phyloP scores from a whole-genome alignment of 1,284 basidiomycete genomes.

The Apiotrichum gracile region DNA sequence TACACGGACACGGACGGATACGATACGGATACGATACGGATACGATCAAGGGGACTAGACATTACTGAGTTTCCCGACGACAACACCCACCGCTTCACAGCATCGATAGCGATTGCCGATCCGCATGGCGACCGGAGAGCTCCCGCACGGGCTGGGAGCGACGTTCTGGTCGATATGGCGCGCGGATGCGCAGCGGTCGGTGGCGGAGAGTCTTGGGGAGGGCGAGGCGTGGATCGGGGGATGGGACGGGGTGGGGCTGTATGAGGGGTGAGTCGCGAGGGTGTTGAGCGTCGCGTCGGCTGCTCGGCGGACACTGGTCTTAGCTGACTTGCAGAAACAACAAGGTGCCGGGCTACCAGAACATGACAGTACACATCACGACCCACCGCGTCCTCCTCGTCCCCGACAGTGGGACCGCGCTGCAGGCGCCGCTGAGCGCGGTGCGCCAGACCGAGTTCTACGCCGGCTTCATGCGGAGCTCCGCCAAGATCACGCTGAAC shows the following conservation, averaged over 20 bases:
- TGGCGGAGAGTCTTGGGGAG: slow-evolving; percentile 46
- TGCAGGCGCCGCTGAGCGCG: slow-evolving; percentile 57
- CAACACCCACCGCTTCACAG: too few relatives aligned
- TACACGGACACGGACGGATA: too few relatives aligned
- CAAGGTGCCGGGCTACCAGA: slow-evolving; percentile 60
- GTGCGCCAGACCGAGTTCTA: slow-evolving; percentile 82
- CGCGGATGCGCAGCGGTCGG: not conserved
- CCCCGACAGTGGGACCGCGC: slow-evolving; percentile 21
- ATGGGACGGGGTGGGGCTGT: slow-evolving; percentile 77
- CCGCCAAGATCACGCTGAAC: slow-evolving; percentile 78
- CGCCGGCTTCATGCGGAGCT: slow-evolving; percentile 84
- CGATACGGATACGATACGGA: too few relatives aligned
- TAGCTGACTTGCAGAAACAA: slow-evolving; percentile 56
- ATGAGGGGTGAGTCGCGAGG: slow-evolving; percentile 83
- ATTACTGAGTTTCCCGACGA: too few relatives aligned
- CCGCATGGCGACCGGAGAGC: too few relatives aligned
- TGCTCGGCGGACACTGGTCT: not conserved
- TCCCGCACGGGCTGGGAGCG: slow-evolving; percentile 23
- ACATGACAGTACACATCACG: slow-evolving; percentile 70
- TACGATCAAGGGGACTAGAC: too few relatives aligned
- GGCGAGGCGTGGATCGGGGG: slow-evolving; percentile 69
- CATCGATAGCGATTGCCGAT: not conserved
- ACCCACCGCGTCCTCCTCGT: slow-evolving; percentile 60
- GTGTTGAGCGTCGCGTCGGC: too few relatives aligned
- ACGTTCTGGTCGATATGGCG: slow-evolving; percentile 29